phyloP scores from a whole-genome alignment of 2,329 filamentous ascomycete genomes.

The Fusarium poae region DNA sequence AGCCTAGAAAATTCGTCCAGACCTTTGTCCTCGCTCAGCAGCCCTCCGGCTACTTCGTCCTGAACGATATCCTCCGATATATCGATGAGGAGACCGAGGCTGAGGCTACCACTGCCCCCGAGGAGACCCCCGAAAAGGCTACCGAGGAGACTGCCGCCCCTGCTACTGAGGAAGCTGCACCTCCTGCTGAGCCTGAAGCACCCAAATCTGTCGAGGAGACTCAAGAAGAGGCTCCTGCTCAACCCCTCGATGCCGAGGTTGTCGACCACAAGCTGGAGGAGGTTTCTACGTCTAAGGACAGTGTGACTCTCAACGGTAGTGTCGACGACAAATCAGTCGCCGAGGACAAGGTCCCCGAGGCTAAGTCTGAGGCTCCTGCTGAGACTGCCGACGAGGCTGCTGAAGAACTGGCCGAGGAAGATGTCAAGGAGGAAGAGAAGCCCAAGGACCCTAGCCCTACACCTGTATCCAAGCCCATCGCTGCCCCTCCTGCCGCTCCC shows the following conservation, averaged over 20 bases:
- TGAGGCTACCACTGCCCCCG: constrained; percentile 60
- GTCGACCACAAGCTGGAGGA: constrained; percentile 85
- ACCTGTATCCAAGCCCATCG: constrained; percentile 57
- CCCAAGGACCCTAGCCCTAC: constrained; percentile 73
- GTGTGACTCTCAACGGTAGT: constrained; percentile 52
- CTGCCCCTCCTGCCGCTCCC: constrained; percentile 53
- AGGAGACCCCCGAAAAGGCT: constrained; percentile 54
- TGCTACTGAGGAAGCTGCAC: constrained; percentile 48
- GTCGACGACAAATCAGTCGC: constrained; percentile 54
- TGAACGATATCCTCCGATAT: constrained; percentile 98
- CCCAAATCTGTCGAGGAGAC: constrained; percentile 48
- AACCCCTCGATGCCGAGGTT: constrained; percentile 61
- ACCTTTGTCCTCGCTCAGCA: constrained; percentile 97
- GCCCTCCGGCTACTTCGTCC: constrained; percentile 95
- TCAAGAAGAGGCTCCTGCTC: constrained; percentile 47
- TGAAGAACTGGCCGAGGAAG: constrained; percentile 68
- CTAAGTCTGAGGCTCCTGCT: constrained; percentile 53
- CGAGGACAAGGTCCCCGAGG: constrained; percentile 56
- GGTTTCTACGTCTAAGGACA: constrained; percentile 57
- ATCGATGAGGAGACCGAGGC: constrained; percentile 87
- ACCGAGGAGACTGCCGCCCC: constrained; percentile 52
- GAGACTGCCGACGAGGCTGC: constrained; percentile 64
- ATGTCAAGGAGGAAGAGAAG: constrained; percentile 71
- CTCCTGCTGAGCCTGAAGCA: constrained; percentile 53
- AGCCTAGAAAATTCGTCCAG: constrained; percentile 96